A percentile compares a stretch with the other conserved stretches of the same genome.
phyloP scores from a whole-genome alignment of 2,329 filamentous ascomycete species.

The Sarocladium oryzae region DNA sequence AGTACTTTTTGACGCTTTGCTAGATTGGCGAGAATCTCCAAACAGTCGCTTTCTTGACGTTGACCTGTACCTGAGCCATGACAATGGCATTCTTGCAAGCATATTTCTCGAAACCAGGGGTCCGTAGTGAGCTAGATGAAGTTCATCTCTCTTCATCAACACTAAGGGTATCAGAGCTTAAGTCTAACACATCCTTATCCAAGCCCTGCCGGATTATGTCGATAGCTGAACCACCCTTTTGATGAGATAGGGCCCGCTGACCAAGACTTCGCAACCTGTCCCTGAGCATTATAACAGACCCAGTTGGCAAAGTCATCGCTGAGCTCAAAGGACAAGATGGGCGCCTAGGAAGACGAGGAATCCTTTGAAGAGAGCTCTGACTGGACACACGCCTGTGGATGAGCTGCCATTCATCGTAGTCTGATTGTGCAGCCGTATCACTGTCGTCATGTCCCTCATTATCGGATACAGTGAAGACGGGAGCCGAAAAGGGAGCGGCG shows the following conservation, averaged over 20 bases:
- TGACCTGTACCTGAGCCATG: no score
- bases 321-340: not conserved
- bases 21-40: no score
- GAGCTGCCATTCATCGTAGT: constrained; percentile 8
- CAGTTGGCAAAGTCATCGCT: not conserved
- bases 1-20: no score
- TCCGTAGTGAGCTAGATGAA: no score
- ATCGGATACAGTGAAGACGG: not conserved
- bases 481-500: not conserved
- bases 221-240: not conserved
- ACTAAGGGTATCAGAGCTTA: not conserved
- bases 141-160: not conserved
- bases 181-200: not conserved
- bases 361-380: not conserved
- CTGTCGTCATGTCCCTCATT: not conserved
- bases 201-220: not conserved
- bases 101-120: no score
- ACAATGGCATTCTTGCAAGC: no score
- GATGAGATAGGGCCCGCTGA: not conserved
- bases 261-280: constrained; percentile 3
- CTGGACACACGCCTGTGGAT: not conserved
- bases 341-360: not conserved
- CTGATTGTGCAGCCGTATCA: not conserved
- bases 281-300: not conserved
- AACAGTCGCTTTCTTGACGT: no score